phyloP scores from a whole-genome alignment of 2,329 filamentous ascomycete species.

The Fusarium metavorans region DNA sequence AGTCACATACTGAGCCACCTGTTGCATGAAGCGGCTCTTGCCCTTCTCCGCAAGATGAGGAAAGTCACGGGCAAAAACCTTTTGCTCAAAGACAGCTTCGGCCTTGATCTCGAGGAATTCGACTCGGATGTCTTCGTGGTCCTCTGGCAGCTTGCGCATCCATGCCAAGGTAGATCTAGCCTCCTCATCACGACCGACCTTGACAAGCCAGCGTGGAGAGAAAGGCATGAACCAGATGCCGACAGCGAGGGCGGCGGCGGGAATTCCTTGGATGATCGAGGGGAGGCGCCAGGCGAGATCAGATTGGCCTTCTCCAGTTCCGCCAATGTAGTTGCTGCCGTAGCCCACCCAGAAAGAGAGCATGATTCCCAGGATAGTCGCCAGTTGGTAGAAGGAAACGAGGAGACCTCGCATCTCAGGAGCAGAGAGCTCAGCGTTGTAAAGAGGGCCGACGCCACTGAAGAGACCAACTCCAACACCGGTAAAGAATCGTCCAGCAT shows the following conservation, averaged over 20 bases:
- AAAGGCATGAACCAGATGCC: constrained; percentile 87
- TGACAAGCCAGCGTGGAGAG: constrained; percentile 80
- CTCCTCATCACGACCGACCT: constrained; percentile 77
- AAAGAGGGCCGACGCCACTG: constrained; percentile 58
- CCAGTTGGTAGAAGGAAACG: constrained; percentile 73
- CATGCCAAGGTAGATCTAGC: constrained; percentile 65
- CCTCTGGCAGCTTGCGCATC: constrained; percentile 70
- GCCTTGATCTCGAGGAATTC: constrained; percentile 89
- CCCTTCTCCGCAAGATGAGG: constrained; percentile 55
- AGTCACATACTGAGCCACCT: constrained; percentile 62
- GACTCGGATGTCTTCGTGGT: constrained; percentile 76
- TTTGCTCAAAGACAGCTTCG: constrained; percentile 81
- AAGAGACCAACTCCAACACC: constrained; percentile 62
- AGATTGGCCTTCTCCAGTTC: constrained; percentile 56
- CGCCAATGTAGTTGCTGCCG: constrained; percentile 61
- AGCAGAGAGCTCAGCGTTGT: constrained; percentile 66
- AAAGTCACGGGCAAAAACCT: constrained; percentile 71
- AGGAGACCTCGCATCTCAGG: constrained; percentile 75
- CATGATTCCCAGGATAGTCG: constrained; percentile 55
- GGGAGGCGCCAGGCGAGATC: constrained; percentile 59
- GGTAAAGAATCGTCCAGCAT: constrained; percentile 62
- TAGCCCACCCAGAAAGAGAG: constrained; percentile 62
- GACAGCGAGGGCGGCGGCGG: constrained; percentile 66
- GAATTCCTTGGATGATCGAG: constrained; percentile 58
- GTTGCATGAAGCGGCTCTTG: constrained; percentile 51